Evolutionary conservation across 768 basidiomycete species (phyloP), one percentile per base, ranked within the genome.

Genomic region (Imleria badia): DNA sequence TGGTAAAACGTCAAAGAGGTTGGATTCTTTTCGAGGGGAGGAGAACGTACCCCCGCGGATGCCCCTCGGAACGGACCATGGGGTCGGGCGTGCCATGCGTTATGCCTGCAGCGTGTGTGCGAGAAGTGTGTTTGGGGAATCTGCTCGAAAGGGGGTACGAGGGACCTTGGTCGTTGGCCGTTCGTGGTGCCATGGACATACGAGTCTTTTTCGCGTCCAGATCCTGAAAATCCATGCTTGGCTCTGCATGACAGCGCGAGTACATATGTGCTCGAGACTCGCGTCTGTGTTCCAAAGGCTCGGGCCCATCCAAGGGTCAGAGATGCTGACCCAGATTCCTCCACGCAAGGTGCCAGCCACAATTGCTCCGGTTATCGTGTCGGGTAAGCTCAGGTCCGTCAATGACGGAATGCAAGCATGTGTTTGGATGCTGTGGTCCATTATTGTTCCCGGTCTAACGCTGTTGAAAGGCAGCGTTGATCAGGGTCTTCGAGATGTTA

Each of bases 21-120:
- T 20, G 29, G 12, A 20, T 2, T 26, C 11, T 23, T 22, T 20
- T 6, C 8, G 39, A 22, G 39, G 20, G 39, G n/a, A 29, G 14
- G 10, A 7, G 13, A 11, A 23, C 11, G 17, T 29, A 17, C 33
- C 20, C 39, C 39, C 55, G 60, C 35, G 40, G 55, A 55, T 34
- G 31, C 17, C 26, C 17, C 40, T 33, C 41, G 44, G 60, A 52
- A 59, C 35, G 47, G 47, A 39, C 44, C 31, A 35, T 44, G 10
- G 26, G 5, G 17, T 42, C 17, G 26, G 22, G 40, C 11, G 30
- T 31, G 47, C 49, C 59, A 36, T 45, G 15, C 15, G n/a, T n/a
- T n/a, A n/a, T 39, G 20, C 34, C 5, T 11, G 15, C 29, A 38
- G 26, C 17, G 13, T 36, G 30, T 15, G 33, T 15, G 39, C 9